Percentiles rank a stretch among this genome's conserved stretches.
phyloP scores from a whole-genome alignment of 2,329 filamentous ascomycete species.

The Nothophoma quercina region DNA sequence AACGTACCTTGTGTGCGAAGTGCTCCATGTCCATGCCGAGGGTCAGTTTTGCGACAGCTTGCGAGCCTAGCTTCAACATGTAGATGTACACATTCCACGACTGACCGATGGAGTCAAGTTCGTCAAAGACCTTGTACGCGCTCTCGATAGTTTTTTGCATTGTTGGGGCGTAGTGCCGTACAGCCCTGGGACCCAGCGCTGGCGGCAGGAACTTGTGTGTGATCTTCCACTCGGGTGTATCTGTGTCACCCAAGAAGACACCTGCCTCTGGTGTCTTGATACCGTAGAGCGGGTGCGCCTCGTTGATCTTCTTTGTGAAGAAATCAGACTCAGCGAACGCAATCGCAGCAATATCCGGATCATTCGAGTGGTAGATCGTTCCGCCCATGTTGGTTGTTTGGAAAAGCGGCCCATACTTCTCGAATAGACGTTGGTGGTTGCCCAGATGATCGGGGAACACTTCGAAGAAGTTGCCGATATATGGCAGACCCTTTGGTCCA shows the following conservation, averaged over 20 bases:
- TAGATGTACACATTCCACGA: slow-evolving; percentile 60
- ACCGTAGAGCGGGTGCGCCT: slow-evolving; percentile 40
- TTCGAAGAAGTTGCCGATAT: slow-evolving; percentile 49
- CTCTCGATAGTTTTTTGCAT: slow-evolving; percentile 65
- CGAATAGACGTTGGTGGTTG: slow-evolving; percentile 52
- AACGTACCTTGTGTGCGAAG: slow-evolving; percentile 39
- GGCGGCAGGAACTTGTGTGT: slow-evolving; percentile 70
- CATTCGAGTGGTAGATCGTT: slow-evolving; percentile 47
- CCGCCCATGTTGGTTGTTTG: slow-evolving; percentile 49
- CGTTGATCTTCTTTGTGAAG: slow-evolving; percentile 53
- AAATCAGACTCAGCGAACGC: slow-evolving; percentile 46
- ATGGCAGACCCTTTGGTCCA: slow-evolving; percentile 49
- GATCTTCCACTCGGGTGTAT: slow-evolving; percentile 58
- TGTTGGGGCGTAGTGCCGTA: slow-evolving; percentile 66
- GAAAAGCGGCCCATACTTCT: slow-evolving; percentile 49
- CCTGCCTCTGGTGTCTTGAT: slow-evolving; percentile 42
- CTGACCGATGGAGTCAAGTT: slow-evolving; percentile 56
- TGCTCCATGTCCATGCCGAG: slow-evolving; percentile 57
- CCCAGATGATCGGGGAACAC: slow-evolving; percentile 53
- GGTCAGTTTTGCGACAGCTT: slow-evolving; percentile 55
- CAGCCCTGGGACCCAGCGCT: slow-evolving; percentile 65
- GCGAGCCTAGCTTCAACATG: slow-evolving; percentile 58
- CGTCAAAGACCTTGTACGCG: slow-evolving; percentile 57
- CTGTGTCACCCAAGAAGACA: slow-evolving; percentile 55
- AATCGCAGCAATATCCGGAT: slow-evolving; percentile 44